Percentiles rank a stretch among this genome's conserved stretches.
Conservation (phyloP, 2,329 filamentous ascomycete genomes). For the Penicillium concentricum region DNA sequence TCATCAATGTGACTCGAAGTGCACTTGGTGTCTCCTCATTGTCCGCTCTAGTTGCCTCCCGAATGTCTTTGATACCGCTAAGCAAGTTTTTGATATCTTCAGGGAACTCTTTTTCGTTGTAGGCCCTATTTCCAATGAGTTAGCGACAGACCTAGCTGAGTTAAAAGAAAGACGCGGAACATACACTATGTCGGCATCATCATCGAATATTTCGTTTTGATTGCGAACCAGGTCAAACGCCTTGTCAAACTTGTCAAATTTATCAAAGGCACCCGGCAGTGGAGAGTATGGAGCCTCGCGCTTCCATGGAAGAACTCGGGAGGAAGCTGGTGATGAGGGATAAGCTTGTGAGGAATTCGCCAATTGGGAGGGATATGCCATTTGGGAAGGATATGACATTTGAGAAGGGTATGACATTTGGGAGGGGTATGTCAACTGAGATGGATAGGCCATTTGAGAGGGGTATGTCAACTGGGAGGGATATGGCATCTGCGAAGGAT, state of each 20-base stretch:
- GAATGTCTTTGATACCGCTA: slow-evolving; percentile 71
- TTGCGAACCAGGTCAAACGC: slow-evolving; percentile 5
- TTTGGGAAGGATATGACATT: background rate
- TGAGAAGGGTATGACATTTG: background rate
- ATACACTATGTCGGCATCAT: slow-evolving; percentile 5
- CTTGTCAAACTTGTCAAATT: background rate
- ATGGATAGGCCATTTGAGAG: background rate
- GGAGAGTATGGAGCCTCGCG: background rate
- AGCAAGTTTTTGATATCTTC: slow-evolving; percentile 70
- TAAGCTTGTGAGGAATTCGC: background rate
- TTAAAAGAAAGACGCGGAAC: background rate
- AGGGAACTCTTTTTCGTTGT: slow-evolving; percentile 47
- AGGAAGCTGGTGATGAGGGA: background rate
- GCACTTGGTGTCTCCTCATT: slow-evolving; percentile 68
- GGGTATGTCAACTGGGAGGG: background rate
- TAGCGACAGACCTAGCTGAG: background rate
- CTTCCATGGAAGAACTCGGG: slow-evolving; percentile 2
- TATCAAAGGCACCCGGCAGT: background rate
- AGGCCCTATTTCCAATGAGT: slow-evolving; percentile 19
- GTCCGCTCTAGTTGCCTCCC: slow-evolving; percentile 60
- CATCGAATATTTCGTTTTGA: slow-evolving; percentile 5
- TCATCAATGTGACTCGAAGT: slow-evolving; percentile 68
- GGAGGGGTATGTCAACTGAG: background rate
- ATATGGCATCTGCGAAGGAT: background rate
- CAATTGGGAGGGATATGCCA: background rate